Evolutionary conservation across 2,329 filamentous ascomycete species (phyloP).

Genomic region (Aspergillus ustus): DNA sequence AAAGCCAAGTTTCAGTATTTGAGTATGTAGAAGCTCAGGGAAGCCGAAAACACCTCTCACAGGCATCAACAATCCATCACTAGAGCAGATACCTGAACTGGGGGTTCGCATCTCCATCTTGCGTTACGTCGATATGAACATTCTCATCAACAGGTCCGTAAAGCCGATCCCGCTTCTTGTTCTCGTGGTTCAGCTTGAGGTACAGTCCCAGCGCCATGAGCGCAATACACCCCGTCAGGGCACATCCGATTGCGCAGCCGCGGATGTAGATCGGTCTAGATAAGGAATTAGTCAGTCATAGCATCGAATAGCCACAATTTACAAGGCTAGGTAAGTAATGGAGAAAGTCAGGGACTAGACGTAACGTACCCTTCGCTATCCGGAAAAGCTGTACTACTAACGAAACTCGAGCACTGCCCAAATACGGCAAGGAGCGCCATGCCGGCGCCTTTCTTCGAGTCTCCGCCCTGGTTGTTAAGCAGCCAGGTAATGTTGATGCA

Average conservation of each 20-base stretch:
- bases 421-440: slow-evolving; percentile 31
- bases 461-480: slow-evolving; percentile 32
- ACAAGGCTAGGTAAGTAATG: background rate
- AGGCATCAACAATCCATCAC: background rate
- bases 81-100: slow-evolving; percentile 31
- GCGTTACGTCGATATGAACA: slow-evolving; percentile 30
- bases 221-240: slow-evolving; percentile 28
- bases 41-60: too few species aligned
- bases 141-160: slow-evolving; percentile 25
- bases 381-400: slow-evolving; percentile 31
- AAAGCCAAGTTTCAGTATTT: too few species aligned
- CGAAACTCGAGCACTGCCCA: slow-evolving; percentile 31
- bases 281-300: too few species aligned
- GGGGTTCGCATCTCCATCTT: slow-evolving; percentile 26
- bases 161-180: slow-evolving; percentile 26
- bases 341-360: background rate
- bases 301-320: background rate
- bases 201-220: slow-evolving; percentile 28
- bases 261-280: slow-evolving; percentile 26
- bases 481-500: slow-evolving; percentile 33
- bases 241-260: slow-evolving; percentile 30
- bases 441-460: slow-evolving; percentile 31
- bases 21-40: too few species aligned
- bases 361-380: slow-evolving; percentile 21
- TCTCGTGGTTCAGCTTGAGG: slow-evolving; percentile 24